phyloP scores from a whole-genome alignment of 208 protist genomes.

The Leishmania major region DNA sequence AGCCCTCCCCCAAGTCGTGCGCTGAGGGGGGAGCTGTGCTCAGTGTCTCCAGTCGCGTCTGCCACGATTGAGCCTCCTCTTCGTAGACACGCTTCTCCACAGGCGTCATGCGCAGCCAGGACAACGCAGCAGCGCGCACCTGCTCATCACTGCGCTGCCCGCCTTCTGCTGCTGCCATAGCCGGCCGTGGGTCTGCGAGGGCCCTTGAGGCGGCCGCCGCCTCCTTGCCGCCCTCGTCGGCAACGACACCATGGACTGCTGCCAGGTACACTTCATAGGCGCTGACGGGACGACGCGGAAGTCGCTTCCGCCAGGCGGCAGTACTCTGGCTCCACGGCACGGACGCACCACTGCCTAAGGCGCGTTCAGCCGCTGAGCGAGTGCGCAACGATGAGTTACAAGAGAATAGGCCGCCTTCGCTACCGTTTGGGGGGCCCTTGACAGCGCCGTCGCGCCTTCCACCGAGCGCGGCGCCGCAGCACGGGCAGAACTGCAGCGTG shows the following conservation, averaged over 20 bases:
- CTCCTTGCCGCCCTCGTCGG: background rate
- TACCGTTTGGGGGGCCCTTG: background rate
- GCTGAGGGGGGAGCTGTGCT: background rate
- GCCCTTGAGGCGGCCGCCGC: background rate
- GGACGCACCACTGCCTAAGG: background rate
- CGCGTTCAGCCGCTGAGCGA: background rate
- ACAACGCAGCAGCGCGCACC: slow-evolving; percentile 9
- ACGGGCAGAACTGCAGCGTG: slow-evolving; percentile 33
- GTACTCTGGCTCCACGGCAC: background rate
- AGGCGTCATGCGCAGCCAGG: slow-evolving; percentile 20
- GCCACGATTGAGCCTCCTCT: slow-evolving; percentile 20
- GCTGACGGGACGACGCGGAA: slow-evolving; percentile 19
- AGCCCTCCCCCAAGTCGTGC: background rate
- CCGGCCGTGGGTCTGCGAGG: slow-evolving; percentile 3
- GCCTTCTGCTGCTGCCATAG: slow-evolving; percentile 4
- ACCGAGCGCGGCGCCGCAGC: slow-evolving; percentile 28
- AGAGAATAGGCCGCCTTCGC: background rate
- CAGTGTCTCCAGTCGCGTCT: background rate
- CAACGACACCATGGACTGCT: slow-evolving; percentile 26
- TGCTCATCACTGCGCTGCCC: background rate
- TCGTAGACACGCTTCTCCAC: slow-evolving; percentile 19
- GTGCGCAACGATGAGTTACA: background rate
- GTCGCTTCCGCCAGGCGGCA: background rate
- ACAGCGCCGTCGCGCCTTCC: background rate
- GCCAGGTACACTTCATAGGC: slow-evolving; percentile 28